Evolutionary conservation across 2,329 filamentous ascomycete species (phyloP), one percentile per base, ranked within the genome.

Genomic region (Aspergillus sp.): DNA sequence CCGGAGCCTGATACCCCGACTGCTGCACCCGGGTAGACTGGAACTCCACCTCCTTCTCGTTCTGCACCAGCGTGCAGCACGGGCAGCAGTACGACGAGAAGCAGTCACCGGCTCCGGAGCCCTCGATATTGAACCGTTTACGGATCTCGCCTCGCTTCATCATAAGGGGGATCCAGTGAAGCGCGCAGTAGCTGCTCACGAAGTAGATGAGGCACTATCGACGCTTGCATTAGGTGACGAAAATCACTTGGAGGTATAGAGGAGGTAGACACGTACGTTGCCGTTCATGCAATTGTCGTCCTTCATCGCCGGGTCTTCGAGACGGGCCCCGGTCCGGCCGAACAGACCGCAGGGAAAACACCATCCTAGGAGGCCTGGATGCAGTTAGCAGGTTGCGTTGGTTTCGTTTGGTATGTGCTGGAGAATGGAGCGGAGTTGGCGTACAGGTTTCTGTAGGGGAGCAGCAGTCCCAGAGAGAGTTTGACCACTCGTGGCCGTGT

Each of bases 51-150:
- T 85, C 82, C 58, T 82, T 81, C 62, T 84, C 81, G 51, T 84
- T 76, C 71, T 86, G 83, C 57, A 84, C 74, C 52, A 84, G 66
- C 5, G 75, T 73, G 61, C 82, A 85, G 74, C 81, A 84, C 32
- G 72, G 64, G 64, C 82, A 85, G 71, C 77, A 85, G 66, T 71
- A 83, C 13, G 76, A 69, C n/a, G 70, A 65, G 59, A 77, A 78
- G 69, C 76, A 85, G 64, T 85, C 82, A 31, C 67, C 67, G 53
- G 65, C 66, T 34, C 72, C 73, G 45, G 69, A 73, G 32, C 82
- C 81, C 43, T 78, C 66, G 61, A 85, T 83, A 58, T 73, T 74
- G 68, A 80, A 83, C 38, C 71, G 74, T 49, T 80, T 70, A 45
- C 82, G 78, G 58, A 84, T 78, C 60, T 82, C 76, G 52, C 64